phyloP scores from a whole-genome alignment of 1,284 basidiomycete species.

The Schizophyllum commune region DNA sequence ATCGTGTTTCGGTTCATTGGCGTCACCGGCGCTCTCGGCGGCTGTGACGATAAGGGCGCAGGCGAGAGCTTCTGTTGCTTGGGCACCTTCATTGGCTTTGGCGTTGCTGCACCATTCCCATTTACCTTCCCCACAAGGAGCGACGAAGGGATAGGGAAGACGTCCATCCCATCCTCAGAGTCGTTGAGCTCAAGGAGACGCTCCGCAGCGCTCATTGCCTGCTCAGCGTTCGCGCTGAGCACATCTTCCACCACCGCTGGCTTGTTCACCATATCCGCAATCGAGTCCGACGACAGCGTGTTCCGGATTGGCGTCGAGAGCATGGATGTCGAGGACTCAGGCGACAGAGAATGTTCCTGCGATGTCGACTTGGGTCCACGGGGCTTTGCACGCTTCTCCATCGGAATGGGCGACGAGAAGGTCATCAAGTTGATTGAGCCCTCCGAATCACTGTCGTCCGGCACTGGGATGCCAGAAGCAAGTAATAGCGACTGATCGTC shows the following conservation, averaged over 20 bases:
- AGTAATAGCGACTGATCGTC: slow-evolving; percentile 61
- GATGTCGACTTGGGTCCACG: slow-evolving; percentile 21
- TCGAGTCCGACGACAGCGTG: slow-evolving; percentile 47
- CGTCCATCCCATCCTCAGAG: slow-evolving; percentile 48
- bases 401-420: slow-evolving; percentile 51
- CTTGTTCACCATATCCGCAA: slow-evolving; percentile 29
- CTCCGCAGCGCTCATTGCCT: slow-evolving; percentile 83
- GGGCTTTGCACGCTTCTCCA: slow-evolving; percentile 39
- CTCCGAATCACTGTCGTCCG: slow-evolving; percentile 65
- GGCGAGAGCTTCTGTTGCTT: slow-evolving; percentile 21
- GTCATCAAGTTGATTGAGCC: slow-evolving; percentile 56
- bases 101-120: slow-evolving; percentile 30
- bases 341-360: slow-evolving; percentile 38
- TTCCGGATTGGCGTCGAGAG: slow-evolving; percentile 39
- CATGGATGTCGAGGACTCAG: slow-evolving; percentile 44
- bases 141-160: slow-evolving; percentile 48
- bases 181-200: slow-evolving; percentile 74
- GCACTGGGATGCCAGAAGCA: slow-evolving; percentile 63
- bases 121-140: slow-evolving; percentile 37
- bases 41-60: slow-evolving; percentile 14
- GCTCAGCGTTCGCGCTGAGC: slow-evolving; percentile 75
- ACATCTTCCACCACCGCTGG: slow-evolving; percentile 74
- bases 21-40: slow-evolving; percentile 37
- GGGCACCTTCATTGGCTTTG: slow-evolving; percentile 24
- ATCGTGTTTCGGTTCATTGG: slow-evolving; percentile 50